A percentile compares a stretch with the other conserved stretches of the same genome.
Conservation (phyloP, 2,329 filamentous ascomycete genomes). For the Stachybotrys chlorohalonatus region DNA sequence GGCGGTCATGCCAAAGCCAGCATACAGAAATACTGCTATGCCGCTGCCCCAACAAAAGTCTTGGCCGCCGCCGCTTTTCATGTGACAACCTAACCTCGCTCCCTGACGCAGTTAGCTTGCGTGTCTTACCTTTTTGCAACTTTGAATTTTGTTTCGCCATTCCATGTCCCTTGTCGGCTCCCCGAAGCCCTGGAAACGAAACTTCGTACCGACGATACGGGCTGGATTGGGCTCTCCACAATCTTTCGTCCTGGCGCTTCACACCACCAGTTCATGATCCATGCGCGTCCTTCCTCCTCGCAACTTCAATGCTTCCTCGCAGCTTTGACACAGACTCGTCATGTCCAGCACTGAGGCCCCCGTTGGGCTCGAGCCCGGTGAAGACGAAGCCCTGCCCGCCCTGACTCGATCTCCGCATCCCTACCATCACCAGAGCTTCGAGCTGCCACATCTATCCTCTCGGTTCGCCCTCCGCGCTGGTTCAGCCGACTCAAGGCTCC, state of each 20-base stretch:
- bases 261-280: not conserved
- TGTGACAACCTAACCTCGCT: not conserved
- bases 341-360: constrained; percentile 33
- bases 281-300: constrained; percentile 7
- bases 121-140: constrained; percentile 3
- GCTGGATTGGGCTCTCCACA: too few species aligned
- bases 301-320: constrained; percentile 16
- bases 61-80: not conserved
- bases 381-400: constrained; percentile 32
- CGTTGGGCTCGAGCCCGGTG: constrained; percentile 21
- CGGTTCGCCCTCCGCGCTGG: constrained; percentile 16
- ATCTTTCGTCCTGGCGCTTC: not conserved
- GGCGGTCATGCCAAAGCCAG: too few species aligned
- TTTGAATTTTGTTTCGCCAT: not conserved
- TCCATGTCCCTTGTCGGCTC: not conserved
- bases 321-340: constrained; percentile 18
- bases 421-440: constrained; percentile 51
- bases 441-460: constrained; percentile 44
- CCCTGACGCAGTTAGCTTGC: not conserved
- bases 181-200: too few species aligned
- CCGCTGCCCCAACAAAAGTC: not conserved
- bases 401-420: constrained; percentile 58
- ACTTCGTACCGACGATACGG: too few species aligned
- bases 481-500: constrained; percentile 6
- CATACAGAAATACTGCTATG: too few species aligned